Evolutionary conservation across 2,329 filamentous ascomycete genomes (phyloP).

Genomic region (Cadophora gregata): DNA sequence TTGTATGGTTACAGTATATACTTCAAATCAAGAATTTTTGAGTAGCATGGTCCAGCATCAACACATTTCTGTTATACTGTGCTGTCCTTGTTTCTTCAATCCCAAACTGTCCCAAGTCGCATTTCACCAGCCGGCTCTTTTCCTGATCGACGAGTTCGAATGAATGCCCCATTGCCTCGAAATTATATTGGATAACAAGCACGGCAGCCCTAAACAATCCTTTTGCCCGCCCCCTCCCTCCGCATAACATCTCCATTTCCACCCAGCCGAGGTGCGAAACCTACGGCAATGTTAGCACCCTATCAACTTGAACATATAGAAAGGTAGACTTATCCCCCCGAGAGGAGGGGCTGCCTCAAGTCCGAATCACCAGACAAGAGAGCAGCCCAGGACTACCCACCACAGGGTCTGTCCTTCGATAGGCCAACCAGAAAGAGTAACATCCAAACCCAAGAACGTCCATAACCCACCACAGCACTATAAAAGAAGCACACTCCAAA

Average conservation of each 20-base stretch:
- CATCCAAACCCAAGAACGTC: slow-evolving; percentile 28
- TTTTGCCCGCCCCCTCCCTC: neutral
- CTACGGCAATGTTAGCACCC: slow-evolving; percentile 36
- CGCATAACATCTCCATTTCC: neutral
- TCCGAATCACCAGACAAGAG: slow-evolving; percentile 31
- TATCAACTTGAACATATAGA: slow-evolving; percentile 16
- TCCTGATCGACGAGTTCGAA: neutral
- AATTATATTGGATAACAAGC: neutral
- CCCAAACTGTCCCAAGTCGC: neutral
- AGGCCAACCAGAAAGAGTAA: slow-evolving; percentile 21
- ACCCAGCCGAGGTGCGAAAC: slow-evolving; percentile 5
- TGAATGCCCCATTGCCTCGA: neutral
- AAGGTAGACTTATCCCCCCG: slow-evolving; percentile 43
- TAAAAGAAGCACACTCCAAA: slow-evolving; percentile 20
- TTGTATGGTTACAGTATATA: slow-evolving; percentile 1
- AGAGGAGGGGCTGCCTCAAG: slow-evolving; percentile 42
- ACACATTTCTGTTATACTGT: neutral
- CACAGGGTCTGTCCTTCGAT: slow-evolving; percentile 40
- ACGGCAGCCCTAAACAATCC: neutral
- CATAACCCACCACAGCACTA: slow-evolving; percentile 32
- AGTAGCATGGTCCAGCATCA: neutral
- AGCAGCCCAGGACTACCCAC: slow-evolving; percentile 44
- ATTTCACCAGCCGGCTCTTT: neutral
- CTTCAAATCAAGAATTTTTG: neutral
- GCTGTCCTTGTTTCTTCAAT: neutral